Base-by-base conservation (phyloP, 164 flowering plant genomes). In the Umbilicus rupestris region DNA sequence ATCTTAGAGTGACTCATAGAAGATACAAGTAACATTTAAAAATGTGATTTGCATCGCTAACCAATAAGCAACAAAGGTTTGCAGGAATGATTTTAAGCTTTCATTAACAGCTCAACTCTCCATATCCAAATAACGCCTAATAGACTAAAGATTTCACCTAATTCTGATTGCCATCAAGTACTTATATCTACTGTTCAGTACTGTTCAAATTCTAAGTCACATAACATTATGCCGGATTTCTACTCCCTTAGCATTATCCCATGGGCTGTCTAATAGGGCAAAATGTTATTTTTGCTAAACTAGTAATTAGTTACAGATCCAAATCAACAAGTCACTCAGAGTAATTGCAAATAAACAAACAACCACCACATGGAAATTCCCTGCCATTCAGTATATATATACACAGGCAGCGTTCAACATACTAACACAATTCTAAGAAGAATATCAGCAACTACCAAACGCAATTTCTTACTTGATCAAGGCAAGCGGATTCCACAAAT, bases 401-500 rank as follows among this genome's bases (percentile, higher is more conserved):
- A n/a, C n/a, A n/a, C n/a, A 63, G 22, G 44, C 46, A 63, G 11
- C 45, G 7, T 46, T 22, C 41, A 63, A 20, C 10, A 49, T 24
- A 24, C 24, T 22, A 4, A 52, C 58, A 10, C 2, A 31, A 49
- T 30, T 29, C 7, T 16, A 52, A 55, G 26, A 15, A 3, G 26
- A 28, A 39, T 11, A 26, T 39, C 17, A 68, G 3, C 12, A 28
- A 30, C 33, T 7, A n/a, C 35, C 1, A 31, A 24, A 59, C 12
- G 30, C 72, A 68, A 64, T 52, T 55, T 26, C 60, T 55, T 79
- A 91, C 97, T 86, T 71, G 71, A 91, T 83, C 64, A 91, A 78
- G n/a, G 78, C 1, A 1, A 64, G 75, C 7, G 99, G 97, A 74
- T 94, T 94, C 99, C 96, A 94, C n/a, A 94, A 66, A 62, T 78